These are phyloP conservation scores for Colletotrichum limetticola DNA, from an alignment of 2,329 filamentous ascomycete species.

Conservation along the genomic window DNA sequence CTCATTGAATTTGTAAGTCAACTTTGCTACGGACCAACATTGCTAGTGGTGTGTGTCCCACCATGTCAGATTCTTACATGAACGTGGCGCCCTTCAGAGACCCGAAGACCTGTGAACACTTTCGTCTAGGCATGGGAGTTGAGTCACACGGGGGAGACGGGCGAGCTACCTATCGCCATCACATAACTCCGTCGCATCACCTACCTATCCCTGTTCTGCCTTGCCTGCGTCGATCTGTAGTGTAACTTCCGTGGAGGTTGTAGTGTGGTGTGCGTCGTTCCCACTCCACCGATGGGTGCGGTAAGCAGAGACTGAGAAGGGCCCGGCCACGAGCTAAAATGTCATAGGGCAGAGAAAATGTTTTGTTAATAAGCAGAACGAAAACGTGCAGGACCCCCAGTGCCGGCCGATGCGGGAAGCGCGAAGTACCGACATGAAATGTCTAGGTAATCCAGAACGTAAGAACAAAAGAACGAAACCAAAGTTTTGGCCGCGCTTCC, in stretches of 20 bases:
- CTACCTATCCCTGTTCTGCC: not conserved
- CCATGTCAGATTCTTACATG: not conserved
- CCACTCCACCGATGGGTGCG: not conserved
- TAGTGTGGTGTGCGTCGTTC: not conserved
- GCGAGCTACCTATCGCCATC: not conserved
- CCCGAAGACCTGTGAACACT: not conserved
- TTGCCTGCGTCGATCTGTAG: not conserved
- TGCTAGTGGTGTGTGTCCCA: not conserved
- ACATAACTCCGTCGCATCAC: not conserved
- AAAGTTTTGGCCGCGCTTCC: not conserved
- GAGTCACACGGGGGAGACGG: constrained; percentile 1
- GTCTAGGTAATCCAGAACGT: not conserved
- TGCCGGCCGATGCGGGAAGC: constrained; percentile 17
- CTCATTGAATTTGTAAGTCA: not conserved
- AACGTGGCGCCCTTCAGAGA: not conserved
- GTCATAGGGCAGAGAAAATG: not conserved
- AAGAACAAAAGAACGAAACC: not conserved
- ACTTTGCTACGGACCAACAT: not conserved
- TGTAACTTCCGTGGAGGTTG: not conserved
- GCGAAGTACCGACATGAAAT: constrained; percentile 12
- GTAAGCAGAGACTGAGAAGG: not conserved
- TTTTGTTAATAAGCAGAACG: not conserved
- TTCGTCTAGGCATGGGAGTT: not conserved
- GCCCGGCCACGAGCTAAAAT: not conserved
- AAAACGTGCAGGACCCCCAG: not conserved